A percentile compares a stretch with the other conserved stretches of the same genome.
phyloP scores from a whole-genome alignment of 441 rosid species.

The Arabidopsis lyrata region DNA sequence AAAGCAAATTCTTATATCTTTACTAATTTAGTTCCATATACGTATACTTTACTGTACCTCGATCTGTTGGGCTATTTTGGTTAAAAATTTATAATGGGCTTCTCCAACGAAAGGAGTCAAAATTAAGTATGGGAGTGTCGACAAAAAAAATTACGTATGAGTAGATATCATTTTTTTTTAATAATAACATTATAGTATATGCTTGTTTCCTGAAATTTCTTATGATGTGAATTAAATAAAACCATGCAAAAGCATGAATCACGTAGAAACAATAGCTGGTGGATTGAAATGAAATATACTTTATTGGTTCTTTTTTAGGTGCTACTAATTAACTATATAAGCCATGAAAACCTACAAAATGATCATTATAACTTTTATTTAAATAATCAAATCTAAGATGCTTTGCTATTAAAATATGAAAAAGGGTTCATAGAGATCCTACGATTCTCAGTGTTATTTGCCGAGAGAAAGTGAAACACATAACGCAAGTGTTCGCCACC shows the following conservation, averaged over 20 bases:
- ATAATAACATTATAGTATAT: no score
- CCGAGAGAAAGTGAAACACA: conserved; percentile 41
- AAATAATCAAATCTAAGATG: conserved; percentile 31
- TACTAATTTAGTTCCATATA: neutral
- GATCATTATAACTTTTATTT: conserved; percentile 29
- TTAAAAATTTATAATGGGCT: no score
- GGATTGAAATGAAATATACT: conserved; percentile 7
- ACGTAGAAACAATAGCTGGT: conserved; percentile 17
- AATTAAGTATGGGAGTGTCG: no score
- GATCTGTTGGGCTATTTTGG: no score
- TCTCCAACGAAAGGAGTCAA: no score
- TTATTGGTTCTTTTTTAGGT: neutral
- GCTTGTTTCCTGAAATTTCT: no score
- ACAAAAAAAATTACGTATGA: no score
- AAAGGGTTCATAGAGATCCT: conserved; percentile 26
- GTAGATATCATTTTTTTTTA: no score
- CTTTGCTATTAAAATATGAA: conserved; percentile 10
- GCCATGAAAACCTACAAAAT: conserved; percentile 6
- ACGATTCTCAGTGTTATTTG: conserved; percentile 27
- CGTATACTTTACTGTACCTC: no score
- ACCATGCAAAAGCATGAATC: conserved; percentile 29
- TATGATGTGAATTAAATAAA: neutral
- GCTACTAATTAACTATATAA: neutral
- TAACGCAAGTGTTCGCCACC: conserved; percentile 39
- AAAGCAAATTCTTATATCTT: neutral